These are phyloP conservation scores for Chrysanthemum seticuspe DNA, from an alignment of 129 eudicot species.

Conservation along the genomic window DNA sequence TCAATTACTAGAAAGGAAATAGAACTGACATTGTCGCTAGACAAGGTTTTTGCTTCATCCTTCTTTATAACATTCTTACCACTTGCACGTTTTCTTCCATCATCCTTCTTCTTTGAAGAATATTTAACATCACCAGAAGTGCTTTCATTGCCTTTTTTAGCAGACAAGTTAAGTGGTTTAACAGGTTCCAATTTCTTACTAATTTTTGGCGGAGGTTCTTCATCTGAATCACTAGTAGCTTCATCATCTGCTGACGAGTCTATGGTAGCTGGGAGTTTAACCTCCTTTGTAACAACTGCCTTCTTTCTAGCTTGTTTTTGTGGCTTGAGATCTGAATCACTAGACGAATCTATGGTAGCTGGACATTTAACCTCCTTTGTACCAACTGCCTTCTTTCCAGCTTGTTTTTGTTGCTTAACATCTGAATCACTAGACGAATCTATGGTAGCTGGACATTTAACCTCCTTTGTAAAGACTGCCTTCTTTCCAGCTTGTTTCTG, in stretches of 20 bases:
- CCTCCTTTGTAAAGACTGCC: slow-evolving; percentile 31
- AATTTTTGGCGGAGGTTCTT: slow-evolving; percentile 14
- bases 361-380: slow-evolving; percentile 30
- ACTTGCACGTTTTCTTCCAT: slow-evolving; percentile 48
- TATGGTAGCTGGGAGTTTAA: slow-evolving; percentile 26
- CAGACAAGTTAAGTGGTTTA: slow-evolving; percentile 35
- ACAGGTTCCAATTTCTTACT: not conserved
- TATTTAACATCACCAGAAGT: too few relatives aligned
- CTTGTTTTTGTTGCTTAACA: slow-evolving; percentile 29
- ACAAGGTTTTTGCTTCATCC: slow-evolving; percentile 38
- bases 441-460: slow-evolving; percentile 24
- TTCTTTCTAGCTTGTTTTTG: slow-evolving; percentile 45
- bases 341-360: slow-evolving; percentile 19
- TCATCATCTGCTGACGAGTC: slow-evolving; percentile 46
- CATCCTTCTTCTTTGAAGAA: slow-evolving; percentile 38
- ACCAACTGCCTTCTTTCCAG: slow-evolving; percentile 42
- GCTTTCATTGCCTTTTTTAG: slow-evolving; percentile 35
- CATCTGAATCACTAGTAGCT: slow-evolving; percentile 37
- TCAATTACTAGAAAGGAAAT: slow-evolving; percentile 25
- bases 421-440: slow-evolving; percentile 36
- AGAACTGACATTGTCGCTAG: slow-evolving; percentile 46
- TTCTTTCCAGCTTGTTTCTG: slow-evolving; percentile 43
- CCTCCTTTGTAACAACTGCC: slow-evolving; percentile 32
- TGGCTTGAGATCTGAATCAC: slow-evolving; percentile 34
- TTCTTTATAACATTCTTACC: slow-evolving; percentile 48